Percentiles rank a stretch among this genome's conserved stretches.
phyloP scores from a whole-genome alignment of 352 stramenopile species.

The Phytophthora pisi region DNA sequence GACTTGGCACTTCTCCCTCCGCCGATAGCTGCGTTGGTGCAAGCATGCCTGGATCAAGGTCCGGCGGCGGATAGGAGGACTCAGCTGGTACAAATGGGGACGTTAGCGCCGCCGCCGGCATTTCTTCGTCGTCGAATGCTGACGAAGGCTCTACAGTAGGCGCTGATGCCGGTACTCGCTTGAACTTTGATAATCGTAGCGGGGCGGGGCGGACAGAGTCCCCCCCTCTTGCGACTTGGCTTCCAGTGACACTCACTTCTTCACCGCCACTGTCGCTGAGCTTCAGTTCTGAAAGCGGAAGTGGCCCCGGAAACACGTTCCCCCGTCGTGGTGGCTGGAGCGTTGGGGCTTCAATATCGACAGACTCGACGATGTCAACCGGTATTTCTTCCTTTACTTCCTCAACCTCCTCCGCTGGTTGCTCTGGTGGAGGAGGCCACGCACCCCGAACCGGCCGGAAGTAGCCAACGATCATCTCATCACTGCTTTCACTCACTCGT shows the following conservation, averaged over 20 bases:
- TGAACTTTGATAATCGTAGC: conserved; percentile 28
- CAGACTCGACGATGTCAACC: neutral
- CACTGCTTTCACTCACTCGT: conserved; percentile 19
- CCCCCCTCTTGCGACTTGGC: conserved; percentile 2
- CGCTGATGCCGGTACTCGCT: conserved; percentile 4
- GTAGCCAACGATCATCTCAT: conserved; percentile 53
- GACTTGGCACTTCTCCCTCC: neutral
- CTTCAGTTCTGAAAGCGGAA: conserved; percentile 1
- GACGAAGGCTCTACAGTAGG: neutral
- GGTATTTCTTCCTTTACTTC: conserved; percentile 2
- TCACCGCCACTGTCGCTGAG: conserved; percentile 1
- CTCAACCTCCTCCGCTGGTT: conserved; percentile 4
- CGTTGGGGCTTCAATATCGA: conserved; percentile 4
- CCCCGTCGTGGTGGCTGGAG: conserved; percentile 2
- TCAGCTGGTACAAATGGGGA: neutral
- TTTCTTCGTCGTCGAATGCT: conserved; percentile 2
- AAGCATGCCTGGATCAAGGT: conserved; percentile 9
- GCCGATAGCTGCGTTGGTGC: neutral
- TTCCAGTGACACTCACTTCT: neutral
- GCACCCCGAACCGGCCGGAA: conserved; percentile 26
- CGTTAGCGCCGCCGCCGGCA: neutral
- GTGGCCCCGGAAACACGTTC: neutral
- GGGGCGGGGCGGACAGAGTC: neutral
- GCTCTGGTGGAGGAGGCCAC: conserved; percentile 2
- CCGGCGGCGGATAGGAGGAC: neutral